Evolutionary conservation across 805 yeast species (phyloP).

Genomic region (Kuraishia piskuri): DNA sequence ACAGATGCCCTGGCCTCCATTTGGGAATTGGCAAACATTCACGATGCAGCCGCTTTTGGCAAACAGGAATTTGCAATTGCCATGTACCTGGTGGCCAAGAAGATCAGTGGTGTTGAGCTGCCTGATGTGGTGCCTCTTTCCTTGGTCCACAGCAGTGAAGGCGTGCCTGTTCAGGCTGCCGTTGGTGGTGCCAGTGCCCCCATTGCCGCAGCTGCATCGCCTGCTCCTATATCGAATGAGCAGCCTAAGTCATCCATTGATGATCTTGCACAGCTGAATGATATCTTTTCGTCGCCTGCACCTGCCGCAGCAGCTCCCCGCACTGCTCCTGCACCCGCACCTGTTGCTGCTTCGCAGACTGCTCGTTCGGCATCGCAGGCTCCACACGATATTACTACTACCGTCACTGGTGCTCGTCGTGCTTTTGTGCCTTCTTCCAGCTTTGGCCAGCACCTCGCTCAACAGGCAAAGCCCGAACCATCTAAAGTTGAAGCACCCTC

Average conservation of each 20-base stretch:
- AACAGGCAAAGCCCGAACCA: slow-evolving; percentile 10
- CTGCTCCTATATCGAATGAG: too few relatives aligned
- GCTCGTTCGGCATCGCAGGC: slow-evolving; percentile 1
- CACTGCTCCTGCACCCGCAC: slow-evolving; percentile 21
- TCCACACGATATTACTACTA: slow-evolving; percentile 16
- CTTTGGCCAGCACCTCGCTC: slow-evolving; percentile 70
- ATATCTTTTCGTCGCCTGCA: slow-evolving; percentile 40
- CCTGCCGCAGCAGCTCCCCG: slow-evolving; percentile 19
- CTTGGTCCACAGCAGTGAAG: slow-evolving; percentile 26
- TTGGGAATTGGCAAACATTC: slow-evolving; percentile 93
- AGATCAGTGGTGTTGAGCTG: slow-evolving; percentile 62
- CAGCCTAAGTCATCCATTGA: slow-evolving; percentile 47
- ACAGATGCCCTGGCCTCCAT: slow-evolving; percentile 81
- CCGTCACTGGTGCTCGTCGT: slow-evolving; percentile 24
- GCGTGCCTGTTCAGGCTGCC: slow-evolving; percentile 8
- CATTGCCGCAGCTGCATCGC: slow-evolving; percentile 10
- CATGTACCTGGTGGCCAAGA: slow-evolving; percentile 84
- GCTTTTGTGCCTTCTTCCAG: slow-evolving; percentile 73
- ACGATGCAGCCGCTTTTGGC: slow-evolving; percentile 75
- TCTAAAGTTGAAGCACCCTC: slow-evolving; percentile 15
- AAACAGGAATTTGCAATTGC: slow-evolving; percentile 86
- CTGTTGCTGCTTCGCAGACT: background rate
- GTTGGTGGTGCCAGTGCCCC: slow-evolving; percentile 9
- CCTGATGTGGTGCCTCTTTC: slow-evolving; percentile 74
- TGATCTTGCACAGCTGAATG: slow-evolving; percentile 56